A percentile compares a stretch with the other conserved stretches of the same genome.
These are phyloP conservation scores for Sclerotinia sclerotiorum DNA, from an alignment of 2,329 filamentous ascomycete genomes.

Conservation along the genomic window DNA sequence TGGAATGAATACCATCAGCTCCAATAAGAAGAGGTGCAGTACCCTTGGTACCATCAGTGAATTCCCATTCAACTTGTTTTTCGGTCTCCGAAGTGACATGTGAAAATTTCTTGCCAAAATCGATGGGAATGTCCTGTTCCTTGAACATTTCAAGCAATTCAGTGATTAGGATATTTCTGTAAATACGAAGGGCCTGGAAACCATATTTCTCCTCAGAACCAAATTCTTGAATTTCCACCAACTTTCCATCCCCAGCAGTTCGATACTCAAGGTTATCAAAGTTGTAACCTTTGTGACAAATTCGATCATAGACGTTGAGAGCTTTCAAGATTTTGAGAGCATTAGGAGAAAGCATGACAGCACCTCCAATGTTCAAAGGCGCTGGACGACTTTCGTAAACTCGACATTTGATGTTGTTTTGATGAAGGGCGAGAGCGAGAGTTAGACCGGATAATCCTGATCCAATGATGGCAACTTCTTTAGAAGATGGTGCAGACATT, in stretches of 20 bases:
- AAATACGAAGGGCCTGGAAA: constrained; percentile 55
- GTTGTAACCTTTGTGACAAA: constrained; percentile 48
- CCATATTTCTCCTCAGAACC: constrained; percentile 50
- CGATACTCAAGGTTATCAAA: constrained; percentile 52
- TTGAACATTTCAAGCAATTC: constrained; percentile 47
- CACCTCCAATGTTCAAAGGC: constrained; percentile 51
- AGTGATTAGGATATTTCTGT: constrained; percentile 52
- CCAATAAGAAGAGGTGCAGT: constrained; percentile 51
- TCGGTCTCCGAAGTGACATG: constrained; percentile 46
- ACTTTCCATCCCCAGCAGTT: constrained; percentile 40
- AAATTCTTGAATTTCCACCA: constrained; percentile 49
- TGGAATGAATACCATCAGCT: constrained; percentile 60
- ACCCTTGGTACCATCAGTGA: constrained; percentile 47
- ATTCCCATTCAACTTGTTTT: constrained; percentile 47
- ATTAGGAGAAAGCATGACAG: constrained; percentile 60
- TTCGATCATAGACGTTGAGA: constrained; percentile 49
- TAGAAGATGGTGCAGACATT: constrained; percentile 13
- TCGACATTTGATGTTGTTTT: constrained; percentile 49
- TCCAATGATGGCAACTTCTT: constrained; percentile 47
- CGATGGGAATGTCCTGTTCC: constrained; percentile 45
- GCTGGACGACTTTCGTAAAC: constrained; percentile 53
- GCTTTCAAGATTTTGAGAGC: constrained; percentile 54
- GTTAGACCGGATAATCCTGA: constrained; percentile 53
- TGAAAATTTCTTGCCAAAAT: constrained; percentile 51
- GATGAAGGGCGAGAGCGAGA: constrained; percentile 55